phyloP scores from a whole-genome alignment of 2,329 filamentous ascomycete species.

The Neobulgaria alba region DNA sequence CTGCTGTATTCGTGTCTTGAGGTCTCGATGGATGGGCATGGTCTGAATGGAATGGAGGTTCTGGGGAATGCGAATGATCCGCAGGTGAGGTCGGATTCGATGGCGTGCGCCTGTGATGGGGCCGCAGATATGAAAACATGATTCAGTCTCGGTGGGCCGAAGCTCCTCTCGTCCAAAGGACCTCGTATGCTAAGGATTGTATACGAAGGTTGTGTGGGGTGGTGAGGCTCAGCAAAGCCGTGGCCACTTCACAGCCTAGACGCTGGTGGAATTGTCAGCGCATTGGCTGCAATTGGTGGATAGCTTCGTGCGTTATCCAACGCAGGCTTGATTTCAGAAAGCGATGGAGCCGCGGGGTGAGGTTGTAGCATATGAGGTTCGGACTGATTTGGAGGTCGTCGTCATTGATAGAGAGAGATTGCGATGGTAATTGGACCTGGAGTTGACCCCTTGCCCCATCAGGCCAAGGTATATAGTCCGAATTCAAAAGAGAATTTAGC shows the following conservation, averaged over 20 bases:
- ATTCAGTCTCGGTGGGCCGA: neutral
- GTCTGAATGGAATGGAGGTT: conserved; percentile 19
- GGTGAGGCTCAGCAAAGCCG: neutral
- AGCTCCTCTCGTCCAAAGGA: neutral
- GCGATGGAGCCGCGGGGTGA: too few species aligned
- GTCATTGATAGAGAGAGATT: too few species aligned
- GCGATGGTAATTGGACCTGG: too few species aligned
- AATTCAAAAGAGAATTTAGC: too few species aligned
- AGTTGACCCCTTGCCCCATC: too few species aligned
- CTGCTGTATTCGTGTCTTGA: conserved; percentile 15
- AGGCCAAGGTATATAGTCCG: too few species aligned
- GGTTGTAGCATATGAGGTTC: too few species aligned
- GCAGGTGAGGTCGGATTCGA: conserved; percentile 28
- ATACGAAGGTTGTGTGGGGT: neutral
- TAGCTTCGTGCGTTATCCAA: too few species aligned
- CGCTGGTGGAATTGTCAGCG: neutral
- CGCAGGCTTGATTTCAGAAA: too few species aligned
- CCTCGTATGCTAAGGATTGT: neutral
- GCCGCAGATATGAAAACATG: conserved; percentile 31
- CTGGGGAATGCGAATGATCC: conserved; percentile 23
- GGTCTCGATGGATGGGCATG: conserved; percentile 24
- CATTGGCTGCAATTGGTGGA: too few species aligned
- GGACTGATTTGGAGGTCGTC: too few species aligned
- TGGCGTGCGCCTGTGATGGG: conserved; percentile 26
- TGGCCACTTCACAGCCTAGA: neutral